Evolutionary conservation across 495 filamentous ascomycete genomes (phyloP).

Genomic region (Talaromyces thailandensis): DNA sequence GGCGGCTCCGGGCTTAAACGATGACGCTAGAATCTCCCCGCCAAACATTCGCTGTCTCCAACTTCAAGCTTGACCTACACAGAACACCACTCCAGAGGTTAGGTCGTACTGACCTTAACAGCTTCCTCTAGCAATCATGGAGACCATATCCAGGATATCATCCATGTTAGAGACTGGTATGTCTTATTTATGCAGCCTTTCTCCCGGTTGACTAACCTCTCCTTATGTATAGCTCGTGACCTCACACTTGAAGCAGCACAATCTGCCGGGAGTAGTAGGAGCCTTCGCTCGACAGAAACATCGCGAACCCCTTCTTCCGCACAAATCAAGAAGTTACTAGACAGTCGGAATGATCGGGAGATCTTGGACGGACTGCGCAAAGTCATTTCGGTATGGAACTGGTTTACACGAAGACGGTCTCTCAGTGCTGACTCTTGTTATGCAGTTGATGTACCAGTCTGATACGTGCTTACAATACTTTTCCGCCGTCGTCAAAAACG

Average conservation of each 20-base stretch:
- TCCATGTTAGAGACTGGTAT: conserved; percentile 86
- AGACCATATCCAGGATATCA: conserved; percentile 93
- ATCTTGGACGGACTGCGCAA: conserved; percentile 84
- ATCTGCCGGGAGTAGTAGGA: conserved; percentile 49
- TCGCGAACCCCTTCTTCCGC: conserved; percentile 37
- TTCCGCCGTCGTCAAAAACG: conserved; percentile 92
- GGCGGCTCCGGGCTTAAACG: neutral
- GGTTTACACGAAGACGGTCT: neutral
- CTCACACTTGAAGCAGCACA: conserved; percentile 94
- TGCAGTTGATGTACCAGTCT: conserved; percentile 84
- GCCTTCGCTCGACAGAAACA: conserved; percentile 29
- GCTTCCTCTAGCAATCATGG: conserved; percentile 47
- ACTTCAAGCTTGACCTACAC: neutral
- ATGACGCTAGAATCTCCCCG: neutral
- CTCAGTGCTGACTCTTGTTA: neutral
- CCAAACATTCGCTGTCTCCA: neutral
- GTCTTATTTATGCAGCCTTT: conserved; percentile 9
- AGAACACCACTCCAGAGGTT: neutral
- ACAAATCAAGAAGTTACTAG: conserved; percentile 88
- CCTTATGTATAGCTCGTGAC: conserved; percentile 62
- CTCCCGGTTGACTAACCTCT: neutral
- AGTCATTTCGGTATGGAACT: conserved; percentile 68
- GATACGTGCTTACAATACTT: conserved; percentile 81
- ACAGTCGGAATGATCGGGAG: conserved; percentile 88
- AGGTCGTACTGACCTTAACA: neutral